Conservation (phyloP, 1,284 basidiomycete species). For the Cryptococcus neoformans region DNA sequence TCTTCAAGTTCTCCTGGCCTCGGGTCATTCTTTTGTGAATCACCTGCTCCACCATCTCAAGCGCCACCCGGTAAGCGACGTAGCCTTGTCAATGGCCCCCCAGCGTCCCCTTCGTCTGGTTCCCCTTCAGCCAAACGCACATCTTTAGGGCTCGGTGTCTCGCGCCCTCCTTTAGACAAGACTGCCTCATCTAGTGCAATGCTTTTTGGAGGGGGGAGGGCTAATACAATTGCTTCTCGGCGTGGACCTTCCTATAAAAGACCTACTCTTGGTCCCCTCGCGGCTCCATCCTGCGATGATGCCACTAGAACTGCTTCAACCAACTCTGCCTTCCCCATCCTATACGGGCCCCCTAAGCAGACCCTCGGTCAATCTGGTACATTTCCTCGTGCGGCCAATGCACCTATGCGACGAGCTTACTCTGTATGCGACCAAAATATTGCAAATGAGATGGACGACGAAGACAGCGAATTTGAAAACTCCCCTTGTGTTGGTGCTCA, state of each 20-base stretch:
- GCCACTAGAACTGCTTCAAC: conserved; percentile 21
- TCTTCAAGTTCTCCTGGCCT: conserved; percentile 38
- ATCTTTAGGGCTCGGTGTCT: conserved; percentile 16
- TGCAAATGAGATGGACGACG: conserved; percentile 28
- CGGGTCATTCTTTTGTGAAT: conserved; percentile 46
- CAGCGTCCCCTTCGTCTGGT: conserved; percentile 39
- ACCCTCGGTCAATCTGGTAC: conserved; percentile 17
- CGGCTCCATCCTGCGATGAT: conserved; percentile 7
- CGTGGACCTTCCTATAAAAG: conserved; percentile 21
- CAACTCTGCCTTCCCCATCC: conserved; percentile 41
- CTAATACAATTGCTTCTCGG: conserved; percentile 23
- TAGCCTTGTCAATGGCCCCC: conserved; percentile 33
- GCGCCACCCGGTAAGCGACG: conserved; percentile 31
- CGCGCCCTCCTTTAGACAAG: conserved; percentile 29
- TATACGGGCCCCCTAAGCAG: conserved; percentile 25
- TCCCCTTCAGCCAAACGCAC: conserved; percentile 44
- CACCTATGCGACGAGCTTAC: conserved; percentile 45
- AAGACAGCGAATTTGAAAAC: conserved; percentile 38
- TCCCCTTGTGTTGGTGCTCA: conserved; percentile 37
- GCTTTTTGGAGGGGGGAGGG: conserved; percentile 28
- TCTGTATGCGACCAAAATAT: conserved; percentile 44
- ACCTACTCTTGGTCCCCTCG: conserved; percentile 23
- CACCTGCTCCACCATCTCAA: conserved; percentile 30
- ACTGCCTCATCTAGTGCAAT: conserved; percentile 31
- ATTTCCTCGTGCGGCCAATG: conserved; percentile 24